Evolutionary conservation across 805 yeast species (phyloP), one percentile per base, ranked within the genome.

Genomic region (Suhomyces prunicola): DNA sequence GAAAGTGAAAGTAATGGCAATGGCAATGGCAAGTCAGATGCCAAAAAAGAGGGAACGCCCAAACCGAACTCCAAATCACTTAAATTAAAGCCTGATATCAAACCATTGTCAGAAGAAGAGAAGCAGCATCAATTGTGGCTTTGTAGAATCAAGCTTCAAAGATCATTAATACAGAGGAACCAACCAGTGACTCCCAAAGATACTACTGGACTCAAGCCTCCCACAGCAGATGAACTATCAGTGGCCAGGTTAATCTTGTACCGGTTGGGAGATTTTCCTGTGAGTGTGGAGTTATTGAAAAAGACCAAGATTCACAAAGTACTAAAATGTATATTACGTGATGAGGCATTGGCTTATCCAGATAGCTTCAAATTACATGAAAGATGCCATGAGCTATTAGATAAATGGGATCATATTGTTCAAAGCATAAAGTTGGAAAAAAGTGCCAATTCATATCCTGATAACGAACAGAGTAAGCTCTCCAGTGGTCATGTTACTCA

Each of bases 241-340:
- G 68, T 71, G 22, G 75, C 78, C 3, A 56, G 79, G 45, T 62
- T 72, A 50, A 70, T 72, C 12, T 66, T 80, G 41, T 64, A 70
- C 51, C 70, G 77, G 36, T 62, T 81, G 22, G 76, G 71, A 23
- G 74, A 73, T 15, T 76, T 78, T 53, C 73, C 79, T 1, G 72
- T 80, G 35, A 69, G 62, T 27, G 63, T 68, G 19, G 76, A 74
- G 13, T 60, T 79, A 19, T 67, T 81, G 53, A 69, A 67, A 47
- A 64, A 65, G 22, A 78, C 84, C 13, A 81, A 79, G 58, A 67
- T 81, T 49, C 83, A 80, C 60, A 81, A 81, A 61, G 84, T 81
- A 1, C 61, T 81, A 54, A 78, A 76, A 60, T 80, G 81, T 51
- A 78, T 81, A 19, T 54, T 72, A 48, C 72, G 71, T 52, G 70